phyloP scores from a whole-genome alignment of 108 stramenopile species.

The Phaeodactylum tricornutum region DNA sequence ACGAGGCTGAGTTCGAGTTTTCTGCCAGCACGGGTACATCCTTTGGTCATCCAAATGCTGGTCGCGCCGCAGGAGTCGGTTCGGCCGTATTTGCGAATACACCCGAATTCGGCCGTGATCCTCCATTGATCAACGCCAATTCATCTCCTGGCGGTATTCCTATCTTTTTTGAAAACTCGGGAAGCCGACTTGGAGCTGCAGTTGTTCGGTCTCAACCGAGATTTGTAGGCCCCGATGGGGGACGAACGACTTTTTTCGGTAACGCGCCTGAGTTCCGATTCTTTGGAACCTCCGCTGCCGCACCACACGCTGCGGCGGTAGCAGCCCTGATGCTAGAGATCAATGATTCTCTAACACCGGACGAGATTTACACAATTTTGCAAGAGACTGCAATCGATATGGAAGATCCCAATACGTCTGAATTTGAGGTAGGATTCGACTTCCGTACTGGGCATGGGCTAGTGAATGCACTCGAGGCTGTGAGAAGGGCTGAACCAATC shows the following conservation, averaged over 20 bases:
- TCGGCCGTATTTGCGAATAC: conserved; percentile 7
- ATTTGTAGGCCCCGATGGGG: conserved; percentile 6
- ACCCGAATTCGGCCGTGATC: conserved; percentile 7
- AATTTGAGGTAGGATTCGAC: background rate
- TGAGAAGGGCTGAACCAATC: too few relatives aligned
- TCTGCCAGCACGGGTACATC: background rate
- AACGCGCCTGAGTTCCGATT: background rate
- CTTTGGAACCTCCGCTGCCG: conserved; percentile 16
- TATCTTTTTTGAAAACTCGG: conserved; percentile 9
- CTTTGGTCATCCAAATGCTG: conserved; percentile 10
- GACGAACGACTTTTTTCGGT: conserved; percentile 17
- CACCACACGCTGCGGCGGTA: conserved; percentile 16
- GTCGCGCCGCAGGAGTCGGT: conserved; percentile 4
- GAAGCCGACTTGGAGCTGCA: conserved; percentile 6
- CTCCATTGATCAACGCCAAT: conserved; percentile 2
- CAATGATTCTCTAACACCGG: conserved; percentile 9
- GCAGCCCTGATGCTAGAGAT: conserved; percentile 12
- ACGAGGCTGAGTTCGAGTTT: background rate
- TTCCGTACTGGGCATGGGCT: conserved; percentile 3
- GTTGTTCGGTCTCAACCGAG: conserved; percentile 13
- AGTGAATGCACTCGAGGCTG: background rate
- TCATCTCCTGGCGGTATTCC: conserved; percentile 15
- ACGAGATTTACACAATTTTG: conserved; percentile 13
- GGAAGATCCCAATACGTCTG: conserved; percentile 5
- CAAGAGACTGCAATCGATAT: conserved; percentile 24